Conservation (phyloP, 192 early-diverging fungal species). For the Umbelopsis sp. region DNA sequence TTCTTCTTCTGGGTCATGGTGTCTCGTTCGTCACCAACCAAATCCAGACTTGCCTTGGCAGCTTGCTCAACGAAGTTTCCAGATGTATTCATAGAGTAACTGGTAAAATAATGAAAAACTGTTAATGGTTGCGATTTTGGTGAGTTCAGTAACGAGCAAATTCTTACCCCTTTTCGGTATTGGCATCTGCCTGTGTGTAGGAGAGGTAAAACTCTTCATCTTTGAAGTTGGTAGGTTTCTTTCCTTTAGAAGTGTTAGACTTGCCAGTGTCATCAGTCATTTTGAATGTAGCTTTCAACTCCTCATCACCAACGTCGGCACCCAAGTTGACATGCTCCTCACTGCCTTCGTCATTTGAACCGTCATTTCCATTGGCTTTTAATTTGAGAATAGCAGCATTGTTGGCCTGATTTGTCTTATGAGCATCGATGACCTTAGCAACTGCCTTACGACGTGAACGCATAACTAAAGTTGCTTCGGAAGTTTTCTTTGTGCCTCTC, state of each 20-base stretch:
- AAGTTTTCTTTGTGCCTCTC: conserved; percentile 77
- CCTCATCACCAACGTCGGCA: conserved; percentile 35
- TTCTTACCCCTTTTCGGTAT: conserved; percentile 87
- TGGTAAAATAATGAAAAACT: background rate
- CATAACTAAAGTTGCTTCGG: conserved; percentile 71
- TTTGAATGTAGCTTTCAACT: conserved; percentile 35
- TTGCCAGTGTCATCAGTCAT: conserved; percentile 23
- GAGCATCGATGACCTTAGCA: conserved; percentile 42
- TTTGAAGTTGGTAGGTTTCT: conserved; percentile 14
- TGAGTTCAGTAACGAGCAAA: no score
- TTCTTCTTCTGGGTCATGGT: conserved; percentile 63
- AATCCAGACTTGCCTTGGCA: conserved; percentile 70
- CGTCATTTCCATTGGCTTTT: conserved; percentile 1
- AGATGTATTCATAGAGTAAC: conserved; percentile 66
- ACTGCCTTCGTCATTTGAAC: background rate
- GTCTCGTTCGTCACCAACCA: conserved; percentile 82
- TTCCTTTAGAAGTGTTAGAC: conserved; percentile 33
- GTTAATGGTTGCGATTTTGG: background rate
- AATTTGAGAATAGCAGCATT: background rate
- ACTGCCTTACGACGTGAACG: conserved; percentile 57
- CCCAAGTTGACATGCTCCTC: conserved; percentile 26
- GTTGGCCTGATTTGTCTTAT: conserved; percentile 26
- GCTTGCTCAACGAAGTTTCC: conserved; percentile 85
- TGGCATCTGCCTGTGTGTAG: conserved; percentile 80
- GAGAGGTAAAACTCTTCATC: conserved; percentile 91